phyloP scores from a whole-genome alignment of 106 monocot species.

The Iris macrosiphon region DNA sequence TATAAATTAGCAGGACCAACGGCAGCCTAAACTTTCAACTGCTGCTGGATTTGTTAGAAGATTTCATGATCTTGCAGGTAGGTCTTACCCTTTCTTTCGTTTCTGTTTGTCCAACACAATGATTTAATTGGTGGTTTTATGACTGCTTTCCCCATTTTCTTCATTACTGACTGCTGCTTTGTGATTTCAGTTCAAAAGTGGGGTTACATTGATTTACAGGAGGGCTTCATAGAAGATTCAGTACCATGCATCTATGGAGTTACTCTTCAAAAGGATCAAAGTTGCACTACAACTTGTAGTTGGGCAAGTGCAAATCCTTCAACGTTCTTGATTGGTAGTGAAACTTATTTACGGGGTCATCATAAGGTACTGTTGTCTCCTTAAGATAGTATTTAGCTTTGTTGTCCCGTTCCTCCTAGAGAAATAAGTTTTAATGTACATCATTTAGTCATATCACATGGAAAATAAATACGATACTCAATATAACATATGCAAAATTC shows the following conservation, averaged over 20 bases:
- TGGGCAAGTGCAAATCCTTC: slow-evolving; percentile 86
- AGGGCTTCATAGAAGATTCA: slow-evolving; percentile 19
- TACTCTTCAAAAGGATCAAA: slow-evolving; percentile 73
- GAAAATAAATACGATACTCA: too few species aligned
- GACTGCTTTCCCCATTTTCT: not conserved
- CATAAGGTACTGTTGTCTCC: slow-evolving; percentile 52
- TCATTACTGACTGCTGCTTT: not conserved
- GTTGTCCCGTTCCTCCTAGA: too few species aligned
- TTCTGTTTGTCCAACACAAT: not conserved
- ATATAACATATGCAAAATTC: too few species aligned
- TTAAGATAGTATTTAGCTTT: too few species aligned
- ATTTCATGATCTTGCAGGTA: slow-evolving; percentile 81
- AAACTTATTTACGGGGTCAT: slow-evolving; percentile 80
- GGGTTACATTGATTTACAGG: slow-evolving; percentile 63
- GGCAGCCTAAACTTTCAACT: slow-evolving; percentile 52
- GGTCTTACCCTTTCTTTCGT: not conserved
- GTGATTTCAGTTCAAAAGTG: slow-evolving; percentile 63
- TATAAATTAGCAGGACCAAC: not conserved
- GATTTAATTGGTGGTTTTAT: not conserved
- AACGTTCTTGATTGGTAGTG: slow-evolving; percentile 78
- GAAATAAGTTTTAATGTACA: too few species aligned
- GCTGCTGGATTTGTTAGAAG: slow-evolving; percentile 78
- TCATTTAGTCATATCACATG: too few species aligned
- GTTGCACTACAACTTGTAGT: slow-evolving; percentile 47
- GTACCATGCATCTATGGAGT: slow-evolving; percentile 56